Base-by-base conservation (phyloP, 805 yeast genomes). In the Saccharomyces mikatae region DNA sequence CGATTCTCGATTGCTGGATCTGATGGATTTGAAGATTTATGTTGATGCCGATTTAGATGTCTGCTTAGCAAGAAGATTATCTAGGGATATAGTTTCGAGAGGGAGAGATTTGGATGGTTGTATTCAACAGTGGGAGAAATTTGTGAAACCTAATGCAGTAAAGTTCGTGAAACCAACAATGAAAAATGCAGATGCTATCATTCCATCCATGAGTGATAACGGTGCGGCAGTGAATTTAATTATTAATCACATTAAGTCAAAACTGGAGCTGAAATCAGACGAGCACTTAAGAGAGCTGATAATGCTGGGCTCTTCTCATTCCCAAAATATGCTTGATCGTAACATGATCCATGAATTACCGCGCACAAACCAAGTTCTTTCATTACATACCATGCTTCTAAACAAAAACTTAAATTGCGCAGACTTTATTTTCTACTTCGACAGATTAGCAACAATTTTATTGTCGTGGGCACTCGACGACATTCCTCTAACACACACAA, bases 31-130 rank as follows among this genome's bases (percentile, higher is more conserved):
- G 56, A 92, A 87, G 69, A 81, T 92, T 21, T 94, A 83, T 68
- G 97, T 94, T 2, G 97, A 92, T 61, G 94, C 97, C 2, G 98
- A 91, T 64, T 75, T 90, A 60, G 99, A 94, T 66, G 80, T 92
- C 14, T 94, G 99, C 70, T 76, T 94, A 61, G 91, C 96, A 4
- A 77, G 99, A 63, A 76, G 99, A 62, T 73, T 94, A 47, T 82
- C 88, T 3, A 77, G 99, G 64, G 99, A 94, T 68, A 90, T 89
- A 52, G 76, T 87, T 13, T 83, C 85, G 57, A 76, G 99, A 56
- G 96, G 96, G 1, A 75, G 99, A 56, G 96, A 91, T 62, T 73
- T 91, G 36, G 76, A 72, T 4, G 96, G 96, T 1, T 86, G 91
- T 17, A 77, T 94, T 56, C 78, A 81, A 60, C 99, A 94, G 66